phyloP scores from a whole-genome alignment of 2,329 filamentous ascomycete species.

The Alternaria arbusti region DNA sequence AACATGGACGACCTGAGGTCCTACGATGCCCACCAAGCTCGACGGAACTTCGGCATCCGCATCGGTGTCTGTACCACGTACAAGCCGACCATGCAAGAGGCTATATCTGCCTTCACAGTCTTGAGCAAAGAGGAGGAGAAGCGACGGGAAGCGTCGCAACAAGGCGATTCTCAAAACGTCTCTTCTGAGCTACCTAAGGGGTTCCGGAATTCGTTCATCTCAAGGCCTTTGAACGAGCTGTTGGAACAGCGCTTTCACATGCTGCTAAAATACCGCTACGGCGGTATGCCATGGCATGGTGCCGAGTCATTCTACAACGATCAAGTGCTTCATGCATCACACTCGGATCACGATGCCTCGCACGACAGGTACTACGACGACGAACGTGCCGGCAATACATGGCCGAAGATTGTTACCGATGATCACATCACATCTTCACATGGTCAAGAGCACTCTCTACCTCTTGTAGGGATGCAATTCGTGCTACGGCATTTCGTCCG shows the following conservation, averaged over 20 bases:
- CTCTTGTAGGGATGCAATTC: constrained; percentile 73
- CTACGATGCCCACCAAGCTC: constrained; percentile 45
- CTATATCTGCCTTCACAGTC: constrained; percentile 59
- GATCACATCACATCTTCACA: constrained; percentile 57
- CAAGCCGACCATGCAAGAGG: constrained; percentile 69
- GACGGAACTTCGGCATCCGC: constrained; percentile 62
- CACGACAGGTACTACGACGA: constrained; percentile 50
- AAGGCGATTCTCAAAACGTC: constrained; percentile 23
- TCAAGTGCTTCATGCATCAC: constrained; percentile 46
- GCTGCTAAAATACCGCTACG: constrained; percentile 66
- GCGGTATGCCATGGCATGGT: constrained; percentile 68
- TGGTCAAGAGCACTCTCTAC: constrained; percentile 57
- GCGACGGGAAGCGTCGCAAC: constrained; percentile 28
- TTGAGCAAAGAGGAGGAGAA: constrained; percentile 42
- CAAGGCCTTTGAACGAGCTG: constrained; percentile 71
- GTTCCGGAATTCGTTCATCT: constrained; percentile 71
- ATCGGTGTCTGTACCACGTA: constrained; percentile 75
- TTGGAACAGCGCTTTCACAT: constrained; percentile 69
- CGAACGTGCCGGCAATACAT: constrained; percentile 40
- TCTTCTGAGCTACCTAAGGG: constrained; percentile 22
- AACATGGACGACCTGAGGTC: constrained; percentile 61
- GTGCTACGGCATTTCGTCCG: constrained; percentile 76
- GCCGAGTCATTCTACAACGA: constrained; percentile 67
- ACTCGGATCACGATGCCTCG: constrained; percentile 35
- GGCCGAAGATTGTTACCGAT: constrained; percentile 55